Evolutionary conservation across 495 filamentous ascomycete species (phyloP).

Genomic region (Neurospora sp.): DNA sequence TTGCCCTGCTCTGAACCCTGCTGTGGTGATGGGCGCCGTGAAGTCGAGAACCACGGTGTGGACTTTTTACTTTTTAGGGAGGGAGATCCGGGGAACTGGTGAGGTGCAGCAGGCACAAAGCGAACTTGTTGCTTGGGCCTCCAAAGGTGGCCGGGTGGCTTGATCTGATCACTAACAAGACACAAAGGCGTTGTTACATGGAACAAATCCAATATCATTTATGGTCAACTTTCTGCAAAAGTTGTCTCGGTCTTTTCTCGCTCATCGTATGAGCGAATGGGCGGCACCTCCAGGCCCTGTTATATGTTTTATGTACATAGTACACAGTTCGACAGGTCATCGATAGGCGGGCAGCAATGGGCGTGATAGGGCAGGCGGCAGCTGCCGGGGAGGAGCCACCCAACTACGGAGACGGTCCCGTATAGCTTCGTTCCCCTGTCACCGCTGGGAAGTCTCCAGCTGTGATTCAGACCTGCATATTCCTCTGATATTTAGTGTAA

Average conservation of each 20-base stretch:
- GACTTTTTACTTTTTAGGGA: background rate
- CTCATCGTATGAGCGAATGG: background rate
- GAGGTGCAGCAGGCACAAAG: background rate
- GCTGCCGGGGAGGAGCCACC: background rate
- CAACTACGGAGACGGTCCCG: background rate
- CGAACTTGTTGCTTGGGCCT: background rate
- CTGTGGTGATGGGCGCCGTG: background rate
- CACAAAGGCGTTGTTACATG: background rate
- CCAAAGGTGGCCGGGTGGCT: background rate
- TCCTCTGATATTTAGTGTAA: background rate
- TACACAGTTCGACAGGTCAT: background rate
- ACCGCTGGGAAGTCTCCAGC: background rate
- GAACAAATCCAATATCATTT: background rate
- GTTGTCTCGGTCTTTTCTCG: background rate
- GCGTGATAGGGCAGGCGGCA: background rate
- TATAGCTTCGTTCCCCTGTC: background rate
- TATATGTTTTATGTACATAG: background rate
- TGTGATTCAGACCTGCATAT: background rate
- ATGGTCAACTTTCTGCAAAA: background rate
- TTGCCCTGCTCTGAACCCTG: background rate
- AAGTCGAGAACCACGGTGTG: background rate
- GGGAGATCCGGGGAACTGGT: background rate
- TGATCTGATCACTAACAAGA: background rate
- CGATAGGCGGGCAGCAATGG: background rate
- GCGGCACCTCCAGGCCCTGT: background rate